Conservation (phyloP, 352 stramenopile species). For the Pythium rishiriense region DNA sequence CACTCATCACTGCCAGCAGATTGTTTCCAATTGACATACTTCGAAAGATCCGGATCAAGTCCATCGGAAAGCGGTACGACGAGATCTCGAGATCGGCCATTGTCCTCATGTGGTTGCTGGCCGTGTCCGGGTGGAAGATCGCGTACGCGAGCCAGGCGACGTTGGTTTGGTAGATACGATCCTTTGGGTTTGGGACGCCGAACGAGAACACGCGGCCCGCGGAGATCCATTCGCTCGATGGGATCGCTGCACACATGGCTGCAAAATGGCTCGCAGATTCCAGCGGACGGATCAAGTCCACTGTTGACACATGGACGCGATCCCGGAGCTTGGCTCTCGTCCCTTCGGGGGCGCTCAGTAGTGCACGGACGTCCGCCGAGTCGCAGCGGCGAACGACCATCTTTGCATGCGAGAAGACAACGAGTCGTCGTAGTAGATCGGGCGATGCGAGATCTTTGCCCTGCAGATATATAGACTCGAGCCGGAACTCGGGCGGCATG, state of each 20-base stretch:
- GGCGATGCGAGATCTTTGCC: neutral
- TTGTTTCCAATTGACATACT: slow-evolving; percentile 1
- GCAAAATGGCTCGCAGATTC: slow-evolving; percentile 3
- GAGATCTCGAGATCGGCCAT: neutral
- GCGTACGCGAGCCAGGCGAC: slow-evolving; percentile 12
- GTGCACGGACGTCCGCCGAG: neutral
- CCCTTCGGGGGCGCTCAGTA: neutral
- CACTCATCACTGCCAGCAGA: neutral
- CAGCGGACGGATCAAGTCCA: neutral
- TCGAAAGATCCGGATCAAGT: neutral
- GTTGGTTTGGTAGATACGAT: neutral
- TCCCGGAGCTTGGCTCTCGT: neutral
- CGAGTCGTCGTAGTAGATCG: neutral
- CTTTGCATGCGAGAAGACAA: neutral
- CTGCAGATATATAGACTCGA: neutral
- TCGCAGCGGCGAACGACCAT: slow-evolving; percentile 1
- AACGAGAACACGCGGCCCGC: slow-evolving; percentile 5
- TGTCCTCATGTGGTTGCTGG: neutral
- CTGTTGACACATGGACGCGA: neutral
- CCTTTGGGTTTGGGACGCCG: neutral
- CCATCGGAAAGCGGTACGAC: neutral
- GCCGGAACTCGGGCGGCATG: neutral
- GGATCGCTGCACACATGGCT: neutral
- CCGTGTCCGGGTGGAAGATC: slow-evolving; percentile 1
- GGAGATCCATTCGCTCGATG: neutral